These are phyloP conservation scores for Nitzschia palea DNA, from an alignment of 108 stramenopile species.

Conservation along the genomic window DNA sequence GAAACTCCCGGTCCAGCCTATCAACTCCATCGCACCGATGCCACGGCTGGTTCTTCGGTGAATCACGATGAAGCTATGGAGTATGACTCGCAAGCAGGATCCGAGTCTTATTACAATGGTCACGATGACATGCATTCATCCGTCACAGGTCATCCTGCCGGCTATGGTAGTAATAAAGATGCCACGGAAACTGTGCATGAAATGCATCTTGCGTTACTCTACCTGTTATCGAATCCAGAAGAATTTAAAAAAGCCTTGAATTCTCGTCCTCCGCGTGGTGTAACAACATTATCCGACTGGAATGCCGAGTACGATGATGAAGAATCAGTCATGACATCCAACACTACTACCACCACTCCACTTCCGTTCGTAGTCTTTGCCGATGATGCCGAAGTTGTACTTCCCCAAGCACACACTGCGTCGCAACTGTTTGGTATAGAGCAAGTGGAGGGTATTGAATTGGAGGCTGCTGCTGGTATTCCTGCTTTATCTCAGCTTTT, in stretches of 20 bases:
- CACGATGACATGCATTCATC: constrained; percentile 15
- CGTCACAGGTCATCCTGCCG: constrained; percentile 21
- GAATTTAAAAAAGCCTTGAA: constrained; percentile 75
- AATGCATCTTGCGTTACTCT: constrained; percentile 69
- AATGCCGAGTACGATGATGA: constrained; percentile 71
- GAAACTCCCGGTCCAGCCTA: constrained; percentile 18
- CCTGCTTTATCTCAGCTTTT: constrained; percentile 73
- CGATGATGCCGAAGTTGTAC: constrained; percentile 82
- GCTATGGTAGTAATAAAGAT: constrained; percentile 30
- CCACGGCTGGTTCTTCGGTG: not conserved
- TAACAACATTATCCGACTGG: constrained; percentile 59
- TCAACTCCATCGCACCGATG: constrained; percentile 4
- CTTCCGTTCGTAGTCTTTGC: constrained; percentile 84
- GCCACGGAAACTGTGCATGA: constrained; percentile 72
- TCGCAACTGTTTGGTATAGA: constrained; percentile 88
- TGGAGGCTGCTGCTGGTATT: constrained; percentile 87
- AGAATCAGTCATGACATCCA: constrained; percentile 25
- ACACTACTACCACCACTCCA: constrained; percentile 42
- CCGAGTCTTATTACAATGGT: constrained; percentile 20
- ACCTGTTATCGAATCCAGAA: constrained; percentile 70
- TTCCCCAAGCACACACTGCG: constrained; percentile 85
- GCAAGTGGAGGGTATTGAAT: constrained; percentile 77
- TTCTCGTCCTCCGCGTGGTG: constrained; percentile 44
- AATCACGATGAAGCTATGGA: constrained; percentile 15
- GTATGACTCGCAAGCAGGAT: constrained; percentile 20